Conservation (phyloP, 1,284 basidiomycete species). For the Trametes polyzona region DNA sequence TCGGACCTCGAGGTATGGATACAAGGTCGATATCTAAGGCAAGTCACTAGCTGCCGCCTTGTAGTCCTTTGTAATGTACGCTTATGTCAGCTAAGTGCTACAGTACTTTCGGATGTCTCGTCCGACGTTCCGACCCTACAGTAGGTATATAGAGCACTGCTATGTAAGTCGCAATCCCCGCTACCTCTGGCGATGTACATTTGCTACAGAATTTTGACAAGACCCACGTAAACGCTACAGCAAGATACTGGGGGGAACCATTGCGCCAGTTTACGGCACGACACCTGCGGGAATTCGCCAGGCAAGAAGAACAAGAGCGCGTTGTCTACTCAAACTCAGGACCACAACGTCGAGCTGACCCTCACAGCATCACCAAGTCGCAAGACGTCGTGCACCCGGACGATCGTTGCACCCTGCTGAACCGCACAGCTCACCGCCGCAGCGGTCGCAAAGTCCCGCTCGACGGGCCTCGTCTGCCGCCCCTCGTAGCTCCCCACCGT, state of each 20-base stretch:
- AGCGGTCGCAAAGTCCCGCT: conserved; percentile 83
- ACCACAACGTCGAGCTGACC: conserved; percentile 52
- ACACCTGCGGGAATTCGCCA: no score
- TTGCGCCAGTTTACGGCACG: no score
- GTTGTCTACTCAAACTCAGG: conserved; percentile 15
- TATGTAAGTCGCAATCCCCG: no score
- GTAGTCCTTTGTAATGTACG: not conserved
- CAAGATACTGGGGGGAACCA: no score
- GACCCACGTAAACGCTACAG: no score
- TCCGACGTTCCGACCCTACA: no score
- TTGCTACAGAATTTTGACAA: no score
- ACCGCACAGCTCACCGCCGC: conserved; percentile 80
- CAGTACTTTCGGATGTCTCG: no score
- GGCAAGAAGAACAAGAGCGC: no score
- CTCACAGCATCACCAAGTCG: conserved; percentile 67
- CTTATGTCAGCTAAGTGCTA: not conserved
- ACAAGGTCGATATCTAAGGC: not conserved
- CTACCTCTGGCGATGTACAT: no score
- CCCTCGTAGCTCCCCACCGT: conserved; percentile 44
- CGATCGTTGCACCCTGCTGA: conserved; percentile 72
- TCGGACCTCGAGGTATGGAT: not conserved
- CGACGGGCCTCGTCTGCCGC: conserved; percentile 57
- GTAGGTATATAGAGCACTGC: no score
- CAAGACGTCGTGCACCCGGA: conserved; percentile 85
- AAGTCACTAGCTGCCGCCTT: not conserved